These are phyloP conservation scores for Hippophae gyantsensis DNA, from an alignment of 306 rosid genomes.

Conservation along the genomic window DNA sequence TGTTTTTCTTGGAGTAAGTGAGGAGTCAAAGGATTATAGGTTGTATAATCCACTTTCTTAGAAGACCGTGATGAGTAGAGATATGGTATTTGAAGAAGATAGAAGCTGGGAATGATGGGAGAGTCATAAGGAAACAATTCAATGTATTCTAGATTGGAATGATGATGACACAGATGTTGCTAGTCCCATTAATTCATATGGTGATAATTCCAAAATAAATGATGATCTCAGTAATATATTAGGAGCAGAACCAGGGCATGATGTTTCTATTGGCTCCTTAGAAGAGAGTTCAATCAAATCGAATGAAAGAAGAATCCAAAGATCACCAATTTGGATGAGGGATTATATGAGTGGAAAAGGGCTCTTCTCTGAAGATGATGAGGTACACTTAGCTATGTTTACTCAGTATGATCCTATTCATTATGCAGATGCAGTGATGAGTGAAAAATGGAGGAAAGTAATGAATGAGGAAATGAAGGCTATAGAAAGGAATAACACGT, in stretches of 20 bases:
- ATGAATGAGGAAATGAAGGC: neutral
- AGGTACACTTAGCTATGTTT: neutral
- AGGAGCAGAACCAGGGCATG: too few relatives aligned
- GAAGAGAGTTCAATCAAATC: too few relatives aligned
- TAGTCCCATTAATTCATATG: too few relatives aligned
- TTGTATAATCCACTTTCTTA: neutral
- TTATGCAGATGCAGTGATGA: neutral
- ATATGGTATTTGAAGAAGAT: neutral
- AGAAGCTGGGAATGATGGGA: neutral
- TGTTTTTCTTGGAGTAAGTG: neutral
- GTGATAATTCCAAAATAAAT: too few relatives aligned
- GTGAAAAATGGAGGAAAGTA: neutral
- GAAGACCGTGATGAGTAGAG: neutral
- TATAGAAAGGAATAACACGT: neutral
- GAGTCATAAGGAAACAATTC: too few relatives aligned
- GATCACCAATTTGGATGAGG: neutral
- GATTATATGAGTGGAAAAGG: rapidly evolving
- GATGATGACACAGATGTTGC: too few relatives aligned
- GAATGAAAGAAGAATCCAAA: too few relatives aligned
- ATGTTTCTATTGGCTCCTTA: too few relatives aligned
- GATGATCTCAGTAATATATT: too few relatives aligned
- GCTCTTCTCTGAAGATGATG: neutral
- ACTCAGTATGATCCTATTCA: neutral
- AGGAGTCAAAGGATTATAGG: neutral
- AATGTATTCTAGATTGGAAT: too few relatives aligned